phyloP scores from a whole-genome alignment of 805 yeast species.

The Hanseniaspora clermontiae region DNA sequence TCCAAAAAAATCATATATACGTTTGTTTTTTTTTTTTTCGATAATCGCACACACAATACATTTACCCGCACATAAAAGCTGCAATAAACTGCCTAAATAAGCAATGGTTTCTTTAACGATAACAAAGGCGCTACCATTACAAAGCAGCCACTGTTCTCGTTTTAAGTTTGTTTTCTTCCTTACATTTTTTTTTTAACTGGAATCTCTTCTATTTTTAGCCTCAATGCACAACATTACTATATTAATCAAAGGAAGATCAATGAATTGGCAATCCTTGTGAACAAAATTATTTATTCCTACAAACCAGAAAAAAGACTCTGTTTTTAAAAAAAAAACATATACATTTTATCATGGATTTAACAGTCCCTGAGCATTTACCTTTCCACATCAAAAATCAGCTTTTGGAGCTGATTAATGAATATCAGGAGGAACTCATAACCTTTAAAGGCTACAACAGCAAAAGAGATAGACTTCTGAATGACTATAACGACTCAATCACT shows the following conservation, averaged over 20 bases:
- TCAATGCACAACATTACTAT: neutral
- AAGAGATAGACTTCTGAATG: slow-evolving; percentile 27
- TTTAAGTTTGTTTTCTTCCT: no score
- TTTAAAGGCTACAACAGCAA: slow-evolving; percentile 59
- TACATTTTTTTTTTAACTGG: neutral
- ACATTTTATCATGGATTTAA: slow-evolving; percentile 35
- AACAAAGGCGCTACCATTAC: neutral
- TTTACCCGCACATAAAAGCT: no score
- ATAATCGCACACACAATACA: no score
- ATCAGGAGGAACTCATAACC: slow-evolving; percentile 57
- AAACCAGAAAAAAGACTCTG: neutral
- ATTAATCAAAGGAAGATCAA: no score
- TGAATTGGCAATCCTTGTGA: no score
- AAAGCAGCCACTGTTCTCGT: neutral
- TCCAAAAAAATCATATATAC: no score
- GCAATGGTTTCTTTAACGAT: no score
- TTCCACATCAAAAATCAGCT: slow-evolving; percentile 29
- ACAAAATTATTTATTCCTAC: neutral
- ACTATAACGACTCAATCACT: slow-evolving; percentile 11
- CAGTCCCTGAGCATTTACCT: slow-evolving; percentile 36
- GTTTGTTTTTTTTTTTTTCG: no score
- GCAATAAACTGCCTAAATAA: no score
- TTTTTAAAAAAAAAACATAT: neutral
- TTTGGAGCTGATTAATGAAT: slow-evolving; percentile 36
- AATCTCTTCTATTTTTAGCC: neutral